Percentiles rank a stretch among this genome's conserved stretches.
Evolutionary conservation across 768 basidiomycete species (phyloP).

Genomic region (Trametes punicea): DNA sequence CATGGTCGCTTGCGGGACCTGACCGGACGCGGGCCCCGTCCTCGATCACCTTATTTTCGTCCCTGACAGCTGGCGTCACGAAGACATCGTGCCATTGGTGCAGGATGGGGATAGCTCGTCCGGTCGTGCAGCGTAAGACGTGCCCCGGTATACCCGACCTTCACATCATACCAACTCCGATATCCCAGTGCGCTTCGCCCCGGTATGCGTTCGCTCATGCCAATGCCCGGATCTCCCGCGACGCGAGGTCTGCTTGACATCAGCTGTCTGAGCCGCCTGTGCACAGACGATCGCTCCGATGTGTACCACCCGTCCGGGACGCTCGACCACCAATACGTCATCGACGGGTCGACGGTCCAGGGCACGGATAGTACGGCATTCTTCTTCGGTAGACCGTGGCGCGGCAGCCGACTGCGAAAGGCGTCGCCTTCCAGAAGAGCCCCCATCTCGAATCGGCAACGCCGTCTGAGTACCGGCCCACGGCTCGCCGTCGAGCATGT

Average conservation of each 20-base stretch:
- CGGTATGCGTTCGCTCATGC: background rate
- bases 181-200: background rate
- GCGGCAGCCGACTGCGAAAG: constrained; percentile 26
- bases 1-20: no score
- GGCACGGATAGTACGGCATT: constrained; percentile 24
- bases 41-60: no score
- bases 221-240: no score
- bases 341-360: constrained; percentile 25
- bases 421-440: constrained; percentile 31
- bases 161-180: background rate
- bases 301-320: constrained; percentile 24
- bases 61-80: background rate
- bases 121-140: constrained; percentile 26
- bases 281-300: constrained; percentile 22
- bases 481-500: background rate
- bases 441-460: constrained; percentile 15
- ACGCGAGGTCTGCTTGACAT: no score
- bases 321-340: constrained; percentile 25
- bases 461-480: constrained; percentile 18
- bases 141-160: background rate
- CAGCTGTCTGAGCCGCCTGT: background rate
- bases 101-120: constrained; percentile 25
- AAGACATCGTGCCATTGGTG: background rate
- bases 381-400: constrained; percentile 30
- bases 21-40: no score